Percentiles rank a stretch among this genome's conserved stretches.
phyloP scores from a whole-genome alignment of 1,284 basidiomycete genomes.

The Meira miltonrushii region DNA sequence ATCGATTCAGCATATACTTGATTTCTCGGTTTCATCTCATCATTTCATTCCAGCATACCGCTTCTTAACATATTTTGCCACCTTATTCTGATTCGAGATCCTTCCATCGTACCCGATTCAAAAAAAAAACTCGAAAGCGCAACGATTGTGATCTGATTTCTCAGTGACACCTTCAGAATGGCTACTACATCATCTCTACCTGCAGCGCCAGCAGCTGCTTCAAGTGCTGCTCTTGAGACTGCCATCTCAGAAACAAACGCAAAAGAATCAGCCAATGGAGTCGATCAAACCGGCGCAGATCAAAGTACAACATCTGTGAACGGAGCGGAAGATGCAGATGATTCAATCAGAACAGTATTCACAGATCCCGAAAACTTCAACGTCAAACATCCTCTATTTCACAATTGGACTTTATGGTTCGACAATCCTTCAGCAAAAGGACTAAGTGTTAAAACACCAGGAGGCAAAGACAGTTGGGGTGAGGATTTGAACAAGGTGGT shows the following conservation, averaged over 20 bases:
- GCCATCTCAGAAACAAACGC: conserved; percentile 21
- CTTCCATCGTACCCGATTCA: no score
- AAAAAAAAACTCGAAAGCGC: no score
- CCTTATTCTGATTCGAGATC: no score
- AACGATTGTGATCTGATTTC: no score
- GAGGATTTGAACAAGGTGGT: conserved; percentile 51
- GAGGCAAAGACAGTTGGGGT: conserved; percentile 49
- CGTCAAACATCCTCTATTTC: conserved; percentile 51
- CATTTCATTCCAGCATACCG: no score
- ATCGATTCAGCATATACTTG: no score
- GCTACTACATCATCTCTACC: conserved; percentile 14
- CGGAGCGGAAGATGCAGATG: conserved; percentile 13
- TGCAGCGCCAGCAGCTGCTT: conserved; percentile 28
- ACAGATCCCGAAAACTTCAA: conserved; percentile 48
- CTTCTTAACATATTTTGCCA: no score
- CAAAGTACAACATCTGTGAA: conserved; percentile 10
- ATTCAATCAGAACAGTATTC: conserved; percentile 46
- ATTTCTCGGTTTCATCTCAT: no score
- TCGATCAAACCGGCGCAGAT: conserved; percentile 10
- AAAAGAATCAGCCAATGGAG: conserved; percentile 19
- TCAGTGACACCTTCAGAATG: conserved; percentile 6
- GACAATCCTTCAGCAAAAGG: conserved; percentile 50
- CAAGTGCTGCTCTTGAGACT: conserved; percentile 35
- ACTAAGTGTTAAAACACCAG: conserved; percentile 31
- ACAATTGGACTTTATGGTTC: conserved; percentile 51